Conservation (phyloP, 352 stramenopile genomes). For the Globisporangium acanthophoron region DNA sequence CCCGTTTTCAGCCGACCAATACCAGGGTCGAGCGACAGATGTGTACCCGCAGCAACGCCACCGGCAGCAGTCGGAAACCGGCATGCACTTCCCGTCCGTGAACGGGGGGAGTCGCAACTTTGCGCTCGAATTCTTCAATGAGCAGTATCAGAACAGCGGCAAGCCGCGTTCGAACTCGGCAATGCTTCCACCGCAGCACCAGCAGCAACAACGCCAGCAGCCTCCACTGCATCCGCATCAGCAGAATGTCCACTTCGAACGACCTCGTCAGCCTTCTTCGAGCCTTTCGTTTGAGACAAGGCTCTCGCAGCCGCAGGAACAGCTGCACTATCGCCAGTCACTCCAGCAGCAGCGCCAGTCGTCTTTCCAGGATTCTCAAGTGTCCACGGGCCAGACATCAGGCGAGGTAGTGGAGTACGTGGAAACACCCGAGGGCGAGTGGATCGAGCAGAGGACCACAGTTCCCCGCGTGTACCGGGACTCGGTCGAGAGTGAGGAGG, state of each 20-base stretch:
- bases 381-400: constrained; percentile 15
- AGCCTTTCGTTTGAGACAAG: background rate
- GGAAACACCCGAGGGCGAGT: constrained; percentile 54
- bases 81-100: constrained; percentile 4
- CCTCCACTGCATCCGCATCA: constrained; percentile 2
- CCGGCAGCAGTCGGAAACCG: constrained; percentile 26
- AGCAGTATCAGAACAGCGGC: constrained; percentile 19
- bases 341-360: background rate
- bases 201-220: constrained; percentile 1
- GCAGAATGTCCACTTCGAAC: constrained; percentile 1
- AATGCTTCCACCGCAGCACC: constrained; percentile 2
- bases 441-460: constrained; percentile 37
- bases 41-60: constrained; percentile 12
- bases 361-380: background rate
- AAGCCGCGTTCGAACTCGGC: constrained; percentile 6
- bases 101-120: constrained; percentile 5
- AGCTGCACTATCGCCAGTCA: background rate
- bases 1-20: background rate
- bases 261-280: background rate
- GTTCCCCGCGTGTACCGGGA: constrained; percentile 11
- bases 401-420: constrained; percentile 52
- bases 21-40: background rate
- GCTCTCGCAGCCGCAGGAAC: background rate
- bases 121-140: constrained; percentile 17
- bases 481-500: constrained; percentile 15